Percentiles rank a stretch among this genome's conserved stretches.
Evolutionary conservation across 805 yeast genomes (phyloP).

Genomic region (Suhomyces faveliae): DNA sequence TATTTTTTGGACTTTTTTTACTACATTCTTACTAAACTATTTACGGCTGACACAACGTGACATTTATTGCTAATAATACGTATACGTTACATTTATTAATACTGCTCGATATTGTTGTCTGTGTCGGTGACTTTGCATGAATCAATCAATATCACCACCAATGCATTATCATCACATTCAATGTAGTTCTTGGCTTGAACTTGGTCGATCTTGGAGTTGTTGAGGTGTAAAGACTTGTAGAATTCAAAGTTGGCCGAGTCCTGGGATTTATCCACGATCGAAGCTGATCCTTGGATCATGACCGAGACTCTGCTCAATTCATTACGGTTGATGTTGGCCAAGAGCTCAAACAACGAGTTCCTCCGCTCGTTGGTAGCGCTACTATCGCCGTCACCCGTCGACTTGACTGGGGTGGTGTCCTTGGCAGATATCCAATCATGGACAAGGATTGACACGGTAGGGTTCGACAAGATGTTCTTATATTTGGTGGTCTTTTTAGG

Average conservation of each 20-base stretch:
- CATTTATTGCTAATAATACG: too few species aligned
- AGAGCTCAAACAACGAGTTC: slow-evolving; percentile 41
- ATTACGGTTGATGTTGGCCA: slow-evolving; percentile 74
- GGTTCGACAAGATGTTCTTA: slow-evolving; percentile 65
- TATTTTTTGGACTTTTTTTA: slow-evolving; percentile 2
- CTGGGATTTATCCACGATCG: slow-evolving; percentile 41
- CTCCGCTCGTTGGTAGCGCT: slow-evolving; percentile 13
- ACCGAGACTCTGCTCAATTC: slow-evolving; percentile 81
- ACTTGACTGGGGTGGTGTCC: slow-evolving; percentile 13
- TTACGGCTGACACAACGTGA: neutral
- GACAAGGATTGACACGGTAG: slow-evolving; percentile 75
- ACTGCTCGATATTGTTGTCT: slow-evolving; percentile 54
- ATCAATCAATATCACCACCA: slow-evolving; percentile 62
- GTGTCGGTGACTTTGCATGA: slow-evolving; percentile 79
- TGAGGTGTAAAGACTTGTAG: slow-evolving; percentile 60
- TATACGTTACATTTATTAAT: slow-evolving; percentile 14
- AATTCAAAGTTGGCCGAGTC: slow-evolving; percentile 48
- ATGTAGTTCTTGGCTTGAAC: slow-evolving; percentile 53
- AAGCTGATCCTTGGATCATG: slow-evolving; percentile 73
- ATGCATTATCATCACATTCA: slow-evolving; percentile 57
- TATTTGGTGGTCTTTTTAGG: slow-evolving; percentile 71
- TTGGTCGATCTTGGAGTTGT: slow-evolving; percentile 66
- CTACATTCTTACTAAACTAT: neutral
- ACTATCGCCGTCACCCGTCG: slow-evolving; percentile 5
- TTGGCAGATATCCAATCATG: slow-evolving; percentile 87